These are phyloP conservation scores for Aspergillus nidulans DNA, from an alignment of 495 filamentous ascomycete genomes.

Conservation along the genomic window DNA sequence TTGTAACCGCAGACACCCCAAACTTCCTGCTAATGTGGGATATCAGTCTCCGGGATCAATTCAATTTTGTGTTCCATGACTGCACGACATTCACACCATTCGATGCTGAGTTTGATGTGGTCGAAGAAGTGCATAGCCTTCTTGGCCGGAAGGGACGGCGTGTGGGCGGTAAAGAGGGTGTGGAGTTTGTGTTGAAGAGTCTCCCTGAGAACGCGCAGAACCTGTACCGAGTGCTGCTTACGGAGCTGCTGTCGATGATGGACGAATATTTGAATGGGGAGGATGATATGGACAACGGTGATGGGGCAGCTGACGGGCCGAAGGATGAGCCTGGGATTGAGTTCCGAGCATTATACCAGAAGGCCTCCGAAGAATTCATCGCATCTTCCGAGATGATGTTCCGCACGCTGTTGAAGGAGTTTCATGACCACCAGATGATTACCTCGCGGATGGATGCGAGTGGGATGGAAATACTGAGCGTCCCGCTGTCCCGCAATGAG, in stretches of 20 bases:
- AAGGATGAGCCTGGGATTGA: conserved; percentile 62
- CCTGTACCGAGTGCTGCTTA: conserved; percentile 77
- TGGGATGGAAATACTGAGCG: conserved; percentile 78
- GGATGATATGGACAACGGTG: conserved; percentile 37
- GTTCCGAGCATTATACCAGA: conserved; percentile 87
- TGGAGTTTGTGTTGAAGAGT: conserved; percentile 82
- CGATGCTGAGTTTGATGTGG: conserved; percentile 66
- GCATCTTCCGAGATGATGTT: conserved; percentile 96
- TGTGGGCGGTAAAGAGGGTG: conserved; percentile 85
- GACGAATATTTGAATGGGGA: conserved; percentile 44
- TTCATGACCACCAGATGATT: conserved; percentile 97
- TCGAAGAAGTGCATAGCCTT: conserved; percentile 81
- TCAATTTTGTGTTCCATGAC: conserved; percentile 89
- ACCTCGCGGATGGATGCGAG: conserved; percentile 77
- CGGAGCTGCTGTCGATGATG: conserved; percentile 72
- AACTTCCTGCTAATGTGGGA: conserved; percentile 90
- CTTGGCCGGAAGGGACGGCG: conserved; percentile 79
- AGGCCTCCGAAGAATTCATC: conserved; percentile 93
- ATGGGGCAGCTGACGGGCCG: conserved; percentile 15
- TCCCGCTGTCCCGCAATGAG: conserved; percentile 84
- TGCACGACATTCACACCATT: conserved; percentile 83
- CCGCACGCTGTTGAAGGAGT: conserved; percentile 89
- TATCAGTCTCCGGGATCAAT: conserved; percentile 66
- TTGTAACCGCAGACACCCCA: conserved; percentile 81
- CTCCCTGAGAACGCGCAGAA: conserved; percentile 87